Evolutionary conservation across 139 green algal genomes (phyloP).

Genomic region (Tetradesmus obliquus): DNA sequence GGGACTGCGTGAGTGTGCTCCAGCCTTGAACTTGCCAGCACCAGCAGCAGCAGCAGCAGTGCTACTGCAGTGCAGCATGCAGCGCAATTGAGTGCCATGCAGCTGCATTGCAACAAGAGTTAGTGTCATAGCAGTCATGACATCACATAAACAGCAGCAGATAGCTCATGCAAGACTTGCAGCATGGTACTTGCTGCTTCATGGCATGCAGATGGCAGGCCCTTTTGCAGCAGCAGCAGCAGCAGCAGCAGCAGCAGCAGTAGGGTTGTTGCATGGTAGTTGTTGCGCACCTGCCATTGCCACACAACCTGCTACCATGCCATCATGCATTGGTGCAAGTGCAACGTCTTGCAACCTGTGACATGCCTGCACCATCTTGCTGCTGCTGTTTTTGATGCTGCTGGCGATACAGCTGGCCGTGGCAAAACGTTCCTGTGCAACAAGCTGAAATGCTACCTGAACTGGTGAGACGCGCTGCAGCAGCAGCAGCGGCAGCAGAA

Average conservation of each 20-base stretch:
- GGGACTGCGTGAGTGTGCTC: not conserved
- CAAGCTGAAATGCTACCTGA: conserved; percentile 91
- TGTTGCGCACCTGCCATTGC: not conserved
- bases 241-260: not conserved
- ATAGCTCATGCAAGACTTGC: not conserved
- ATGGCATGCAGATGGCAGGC: not conserved
- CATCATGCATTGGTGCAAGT: not conserved
- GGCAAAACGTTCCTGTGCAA: conserved; percentile 97
- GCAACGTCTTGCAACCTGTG: not conserved
- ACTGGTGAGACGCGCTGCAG: conserved; percentile 68
- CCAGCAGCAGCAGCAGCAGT: not conserved
- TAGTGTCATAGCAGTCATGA: not conserved
- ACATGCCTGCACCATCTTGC: not conserved
- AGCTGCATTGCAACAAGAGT: not conserved
- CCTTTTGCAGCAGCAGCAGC: not conserved
- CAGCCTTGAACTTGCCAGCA: not conserved
- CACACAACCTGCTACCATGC: not conserved
- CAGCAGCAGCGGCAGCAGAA: not conserved
- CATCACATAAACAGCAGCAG: not conserved
- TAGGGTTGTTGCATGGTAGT: too few species aligned
- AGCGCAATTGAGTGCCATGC: not conserved
- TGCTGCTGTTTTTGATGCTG: not conserved
- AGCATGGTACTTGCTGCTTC: not conserved
- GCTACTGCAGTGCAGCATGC: not conserved
- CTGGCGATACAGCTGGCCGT: conserved; percentile 86